A percentile compares a stretch with the other conserved stretches of the same genome.
Conservation (phyloP, 1,284 basidiomycete genomes). For the Ustilago nuda region DNA sequence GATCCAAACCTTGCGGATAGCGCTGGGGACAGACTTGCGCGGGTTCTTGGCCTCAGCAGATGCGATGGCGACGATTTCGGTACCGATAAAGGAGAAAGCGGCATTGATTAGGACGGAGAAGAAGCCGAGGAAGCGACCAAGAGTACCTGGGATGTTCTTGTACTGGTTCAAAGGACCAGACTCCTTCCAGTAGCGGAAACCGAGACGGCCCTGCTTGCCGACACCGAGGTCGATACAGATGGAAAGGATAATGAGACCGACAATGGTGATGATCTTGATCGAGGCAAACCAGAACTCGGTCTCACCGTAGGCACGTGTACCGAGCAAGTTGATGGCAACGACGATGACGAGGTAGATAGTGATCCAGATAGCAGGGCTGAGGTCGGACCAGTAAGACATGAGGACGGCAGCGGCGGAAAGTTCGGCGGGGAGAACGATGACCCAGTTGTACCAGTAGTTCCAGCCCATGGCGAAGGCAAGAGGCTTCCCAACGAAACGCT, state of each 20-base stretch:
- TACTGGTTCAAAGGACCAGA: constrained; percentile 70
- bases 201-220: constrained; percentile 53
- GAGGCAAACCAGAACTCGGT: constrained; percentile 71
- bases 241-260: constrained; percentile 65
- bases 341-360: constrained; percentile 79
- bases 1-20: constrained; percentile 59
- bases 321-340: constrained; percentile 80
- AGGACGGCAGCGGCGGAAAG: constrained; percentile 81
- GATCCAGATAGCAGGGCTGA: constrained; percentile 81
- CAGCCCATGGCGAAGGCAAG: constrained; percentile 75
- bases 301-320: constrained; percentile 70
- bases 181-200: constrained; percentile 65
- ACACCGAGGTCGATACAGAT: constrained; percentile 64
- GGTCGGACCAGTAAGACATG: constrained; percentile 78
- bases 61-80: constrained; percentile 87
- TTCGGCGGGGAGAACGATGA: constrained; percentile 79
- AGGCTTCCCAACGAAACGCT: constrained; percentile 82
- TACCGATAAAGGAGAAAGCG: constrained; percentile 83
- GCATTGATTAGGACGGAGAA: constrained; percentile 72
- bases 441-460: constrained; percentile 74
- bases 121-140: constrained; percentile 70
- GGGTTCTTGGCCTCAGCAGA: constrained; percentile 76
- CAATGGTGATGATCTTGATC: constrained; percentile 66
- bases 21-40: constrained; percentile 62
- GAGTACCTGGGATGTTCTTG: constrained; percentile 72